phyloP scores from a whole-genome alignment of 257 asterid genomes.

The Ophiorrhiza pumila region DNA sequence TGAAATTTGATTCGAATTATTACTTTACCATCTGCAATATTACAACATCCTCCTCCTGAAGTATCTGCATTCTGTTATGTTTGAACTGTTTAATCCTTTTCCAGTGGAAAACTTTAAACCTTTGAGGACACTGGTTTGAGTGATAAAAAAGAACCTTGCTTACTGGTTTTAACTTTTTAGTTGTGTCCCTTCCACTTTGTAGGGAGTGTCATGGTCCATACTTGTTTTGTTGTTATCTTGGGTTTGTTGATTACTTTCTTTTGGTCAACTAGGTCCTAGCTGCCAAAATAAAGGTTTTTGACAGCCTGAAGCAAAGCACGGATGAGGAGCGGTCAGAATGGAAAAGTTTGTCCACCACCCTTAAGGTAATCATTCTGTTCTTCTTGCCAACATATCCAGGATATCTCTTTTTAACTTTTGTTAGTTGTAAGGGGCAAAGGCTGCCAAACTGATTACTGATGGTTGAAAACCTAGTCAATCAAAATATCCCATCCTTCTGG shows the following conservation, averaged over 20 bases:
- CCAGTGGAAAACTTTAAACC: neutral
- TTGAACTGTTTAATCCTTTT: neutral
- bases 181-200: neutral
- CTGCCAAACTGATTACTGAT: neutral
- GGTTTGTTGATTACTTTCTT: constrained; percentile 13
- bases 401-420: neutral
- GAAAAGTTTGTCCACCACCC: constrained; percentile 65
- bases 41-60: neutral
- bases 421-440: neutral
- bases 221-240: neutral
- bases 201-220: neutral
- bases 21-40: neutral
- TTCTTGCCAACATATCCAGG: neutral
- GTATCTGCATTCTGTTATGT: neutral
- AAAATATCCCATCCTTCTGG: neutral
- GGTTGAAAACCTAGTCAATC: constrained; percentile 5
- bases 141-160: neutral
- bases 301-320: constrained; percentile 60
- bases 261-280: constrained; percentile 71
- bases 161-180: neutral
- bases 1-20: neutral
- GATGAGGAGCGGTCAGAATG: constrained; percentile 76
- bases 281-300: constrained; percentile 84
- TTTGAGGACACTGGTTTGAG: neutral
- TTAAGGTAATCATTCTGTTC: constrained; percentile 52